Evolutionary conservation across 176 grass and related monocot species (phyloP), one percentile per base, ranked within the genome.

Genomic region (Carex parvula): DNA sequence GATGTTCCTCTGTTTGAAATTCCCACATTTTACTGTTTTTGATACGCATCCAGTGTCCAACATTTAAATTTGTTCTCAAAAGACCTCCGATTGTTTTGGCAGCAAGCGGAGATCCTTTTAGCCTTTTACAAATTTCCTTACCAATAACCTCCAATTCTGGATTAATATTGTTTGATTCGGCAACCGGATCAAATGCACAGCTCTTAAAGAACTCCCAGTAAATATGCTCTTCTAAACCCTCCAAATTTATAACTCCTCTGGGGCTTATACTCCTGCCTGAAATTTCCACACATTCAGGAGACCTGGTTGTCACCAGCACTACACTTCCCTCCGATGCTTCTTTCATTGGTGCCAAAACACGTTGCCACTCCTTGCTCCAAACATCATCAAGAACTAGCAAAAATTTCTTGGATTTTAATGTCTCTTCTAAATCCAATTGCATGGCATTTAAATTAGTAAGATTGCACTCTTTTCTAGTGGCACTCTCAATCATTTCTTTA

Each of bases 51-150:
- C 88, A 93, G 3, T 88, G 20, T 57, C 3, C 4, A 7, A 15
- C 13, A 35, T 63, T 1, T 4, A 57, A 6, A 6, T 77, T 62
- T 8, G 2, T 55, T 8, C n/a, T 18, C 24, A 93, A 60, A 7
- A 88, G 33, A 9, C 81, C 20, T 65, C 91, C 88, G 21, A 93
- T 4, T 42, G 87, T 87, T 85, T 66, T 89, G 2, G 90, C 87
- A 0, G 82, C 85, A 3, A 89, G 32, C 3, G 88, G 88, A 11
- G 72, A 84, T 1, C 84, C 81, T 6, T 66, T 64, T 29, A 87
- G 6, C 35, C 84, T 91, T 1, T 3, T 18, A 84, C 39, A 18
- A 73, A 88, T 88, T 16, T 64, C 44, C 7, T 24, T 67, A 26
- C 79, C 87, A 42, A 91, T 88, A 0, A 0, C 1, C 35, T 86